Evolutionary conservation across 2,329 filamentous ascomycete species (phyloP), one percentile per base, ranked within the genome.

Genomic region (Cladosporium sp.): DNA sequence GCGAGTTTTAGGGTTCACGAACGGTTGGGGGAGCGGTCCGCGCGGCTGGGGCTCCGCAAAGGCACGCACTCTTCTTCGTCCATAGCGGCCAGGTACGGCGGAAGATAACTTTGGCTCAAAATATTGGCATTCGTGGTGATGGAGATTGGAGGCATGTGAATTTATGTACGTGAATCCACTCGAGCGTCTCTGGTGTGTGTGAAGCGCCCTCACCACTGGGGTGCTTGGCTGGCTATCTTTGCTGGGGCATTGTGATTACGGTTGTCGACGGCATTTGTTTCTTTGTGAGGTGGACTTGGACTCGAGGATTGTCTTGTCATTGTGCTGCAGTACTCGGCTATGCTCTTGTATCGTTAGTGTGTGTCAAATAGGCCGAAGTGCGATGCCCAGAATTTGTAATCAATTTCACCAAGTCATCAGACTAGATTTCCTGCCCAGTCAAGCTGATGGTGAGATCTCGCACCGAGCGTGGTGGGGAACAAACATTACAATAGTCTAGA

Each of bases 41-140:
- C 16, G 26, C 39, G 18, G 21, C 14, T 39, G 54, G 54, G 54
- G 54, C 54, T 57, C 54, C 54, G 28, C 54, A 57, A 46, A 46
- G 48, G 48, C 26, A 53, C 48, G 25, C 26, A 53, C 48, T 14
- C 23, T 34, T 25, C 30, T 36, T 36, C n/a, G 54, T 57, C 11
- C 23, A 25, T 21, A 11, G 54, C 54, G 54, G 54, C 30, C 28
- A 57, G 30, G 32, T 23, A 57, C 54, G 54, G 54, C 32, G 54
- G 13, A 39, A n/a, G 39, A n/a, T 46, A n/a, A 46, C 2, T 46
- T 46, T 46, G 39, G n/a, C 39, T 21, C n/a, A 21, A 46, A 3
- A n/a, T 2, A 21, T 46, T 46, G 39, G 39, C 39, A 46, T 46
- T 21, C 2, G 11, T 10, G 39, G 4, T 21, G 39, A 21, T 46